phyloP scores from a whole-genome alignment of 2,329 filamentous ascomycete genomes.

The Ceratocystis eucalypticola region DNA sequence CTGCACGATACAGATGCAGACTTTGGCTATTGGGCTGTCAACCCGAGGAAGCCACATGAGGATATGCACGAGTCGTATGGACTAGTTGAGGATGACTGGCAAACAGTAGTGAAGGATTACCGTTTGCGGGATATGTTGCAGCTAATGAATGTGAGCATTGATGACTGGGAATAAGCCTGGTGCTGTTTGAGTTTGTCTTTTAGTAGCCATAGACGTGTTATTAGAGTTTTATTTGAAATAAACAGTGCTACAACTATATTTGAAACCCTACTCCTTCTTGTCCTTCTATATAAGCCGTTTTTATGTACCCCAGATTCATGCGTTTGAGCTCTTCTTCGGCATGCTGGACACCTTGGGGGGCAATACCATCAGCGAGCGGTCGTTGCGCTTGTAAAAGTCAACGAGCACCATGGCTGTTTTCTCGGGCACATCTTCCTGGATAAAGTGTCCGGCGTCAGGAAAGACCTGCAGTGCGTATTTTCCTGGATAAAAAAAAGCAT shows the following conservation, averaged over 20 bases:
- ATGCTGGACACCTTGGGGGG: slow-evolving; percentile 83
- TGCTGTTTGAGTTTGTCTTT: not conserved
- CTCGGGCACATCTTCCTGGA: slow-evolving; percentile 87
- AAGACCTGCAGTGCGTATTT: slow-evolving; percentile 95
- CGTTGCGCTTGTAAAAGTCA: slow-evolving; percentile 87
- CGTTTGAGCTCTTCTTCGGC: slow-evolving; percentile 38
- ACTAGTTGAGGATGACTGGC: slow-evolving; percentile 50
- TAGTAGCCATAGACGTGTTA: not conserved
- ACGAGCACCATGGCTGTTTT: slow-evolving; percentile 74
- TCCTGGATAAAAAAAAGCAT: slow-evolving; percentile 31
- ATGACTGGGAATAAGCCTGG: slow-evolving; percentile 14
- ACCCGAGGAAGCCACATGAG: slow-evolving; percentile 48
- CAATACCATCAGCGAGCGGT: slow-evolving; percentile 68
- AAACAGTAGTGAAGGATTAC: slow-evolving; percentile 48
- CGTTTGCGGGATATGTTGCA: slow-evolving; percentile 47
- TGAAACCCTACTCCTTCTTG: not conserved
- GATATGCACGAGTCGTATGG: slow-evolving; percentile 47
- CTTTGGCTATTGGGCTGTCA: slow-evolving; percentile 58
- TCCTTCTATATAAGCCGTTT: not conserved
- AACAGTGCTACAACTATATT: not conserved
- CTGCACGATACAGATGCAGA: slow-evolving; percentile 46
- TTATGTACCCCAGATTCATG: not conserved
- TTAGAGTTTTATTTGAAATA: not conserved
- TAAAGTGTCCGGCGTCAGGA: slow-evolving; percentile 88
- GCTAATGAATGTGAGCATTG: slow-evolving; percentile 31